Evolutionary conservation across 148 eudicot species (phyloP).

Genomic region (Nepenthes mirabilis): DNA sequence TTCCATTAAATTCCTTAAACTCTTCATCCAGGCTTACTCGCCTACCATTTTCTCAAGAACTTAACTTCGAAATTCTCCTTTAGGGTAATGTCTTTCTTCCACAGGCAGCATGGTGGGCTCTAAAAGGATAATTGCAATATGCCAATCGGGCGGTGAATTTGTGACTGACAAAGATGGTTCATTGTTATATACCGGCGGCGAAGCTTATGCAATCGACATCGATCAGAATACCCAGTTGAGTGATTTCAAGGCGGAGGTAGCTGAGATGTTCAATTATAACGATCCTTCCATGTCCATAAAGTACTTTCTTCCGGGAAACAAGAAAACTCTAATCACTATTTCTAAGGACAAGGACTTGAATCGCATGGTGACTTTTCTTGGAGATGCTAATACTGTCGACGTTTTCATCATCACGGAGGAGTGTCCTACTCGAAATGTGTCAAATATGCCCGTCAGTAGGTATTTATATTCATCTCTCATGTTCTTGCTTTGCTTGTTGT

Average conservation of each 20-base stretch:
- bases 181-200: slow-evolving; percentile 57
- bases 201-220: slow-evolving; percentile 69
- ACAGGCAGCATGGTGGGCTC: too few relatives aligned
- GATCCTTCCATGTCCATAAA: slow-evolving; percentile 37
- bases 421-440: slow-evolving; percentile 23
- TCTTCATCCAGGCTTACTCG: too few relatives aligned
- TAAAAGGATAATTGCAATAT: slow-evolving; percentile 57
- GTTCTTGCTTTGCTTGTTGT: not conserved
- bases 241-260: slow-evolving; percentile 55
- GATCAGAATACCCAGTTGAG: slow-evolving; percentile 33
- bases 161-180: slow-evolving; percentile 43
- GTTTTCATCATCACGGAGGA: slow-evolving; percentile 41
- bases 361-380: slow-evolving; percentile 59
- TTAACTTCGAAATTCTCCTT: too few relatives aligned
- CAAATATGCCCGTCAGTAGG: slow-evolving; percentile 50
- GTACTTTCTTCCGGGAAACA: slow-evolving; percentile 73
- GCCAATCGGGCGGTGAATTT: slow-evolving; percentile 77
- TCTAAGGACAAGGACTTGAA: slow-evolving; percentile 68
- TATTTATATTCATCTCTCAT: slow-evolving; percentile 5
- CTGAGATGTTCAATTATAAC: slow-evolving; percentile 46
- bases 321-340: slow-evolving; percentile 53
- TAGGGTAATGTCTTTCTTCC: too few relatives aligned
- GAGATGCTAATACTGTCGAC: slow-evolving; percentile 49
- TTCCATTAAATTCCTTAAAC: too few relatives aligned
- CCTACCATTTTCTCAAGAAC: too few relatives aligned